These are phyloP conservation scores for Penicillium subrubescens DNA, from an alignment of 495 filamentous ascomycete species.

Conservation along the genomic window DNA sequence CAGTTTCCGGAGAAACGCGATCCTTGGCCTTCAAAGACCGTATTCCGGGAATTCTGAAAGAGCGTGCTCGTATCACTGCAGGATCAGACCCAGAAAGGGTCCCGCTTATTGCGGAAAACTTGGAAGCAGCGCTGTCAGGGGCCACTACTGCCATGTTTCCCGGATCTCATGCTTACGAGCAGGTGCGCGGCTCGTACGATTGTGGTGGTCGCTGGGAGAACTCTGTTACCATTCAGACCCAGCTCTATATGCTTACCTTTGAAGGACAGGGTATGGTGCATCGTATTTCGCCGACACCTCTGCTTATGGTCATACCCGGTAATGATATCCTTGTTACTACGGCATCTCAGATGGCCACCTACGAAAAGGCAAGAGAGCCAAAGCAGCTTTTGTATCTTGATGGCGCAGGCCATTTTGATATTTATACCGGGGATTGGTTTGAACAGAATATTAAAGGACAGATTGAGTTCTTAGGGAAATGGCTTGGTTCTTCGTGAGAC, in stretches of 20 bases:
- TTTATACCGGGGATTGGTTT: conserved; percentile 11
- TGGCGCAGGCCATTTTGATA: conserved; percentile 18
- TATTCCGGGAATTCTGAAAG: conserved; percentile 2
- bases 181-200: too few species aligned
- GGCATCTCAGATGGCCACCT: not conserved
- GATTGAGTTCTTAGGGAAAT: conserved; percentile 9
- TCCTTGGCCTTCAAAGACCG: conserved; percentile 13
- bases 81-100: conserved; percentile 6
- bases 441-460: conserved; percentile 13
- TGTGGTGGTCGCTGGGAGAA: conserved; percentile 10
- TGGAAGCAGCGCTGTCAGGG: conserved; percentile 2
- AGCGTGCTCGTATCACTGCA: conserved; percentile 5
- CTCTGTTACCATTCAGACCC: conserved; percentile 28
- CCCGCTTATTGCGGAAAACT: conserved; percentile 2
- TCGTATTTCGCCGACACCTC: conserved; percentile 36
- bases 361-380: conserved; percentile 13
- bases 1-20: conserved; percentile 10
- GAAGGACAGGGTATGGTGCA: conserved; percentile 28
- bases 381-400: conserved; percentile 14
- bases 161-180: too few species aligned
- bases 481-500: too few species aligned
- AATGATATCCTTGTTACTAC: conserved; percentile 13
- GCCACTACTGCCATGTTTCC: too few species aligned
- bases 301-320: too few species aligned
- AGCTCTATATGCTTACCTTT: conserved; percentile 28